phyloP scores from a whole-genome alignment of 768 basidiomycete genomes.

The Boletus rex-veris region DNA sequence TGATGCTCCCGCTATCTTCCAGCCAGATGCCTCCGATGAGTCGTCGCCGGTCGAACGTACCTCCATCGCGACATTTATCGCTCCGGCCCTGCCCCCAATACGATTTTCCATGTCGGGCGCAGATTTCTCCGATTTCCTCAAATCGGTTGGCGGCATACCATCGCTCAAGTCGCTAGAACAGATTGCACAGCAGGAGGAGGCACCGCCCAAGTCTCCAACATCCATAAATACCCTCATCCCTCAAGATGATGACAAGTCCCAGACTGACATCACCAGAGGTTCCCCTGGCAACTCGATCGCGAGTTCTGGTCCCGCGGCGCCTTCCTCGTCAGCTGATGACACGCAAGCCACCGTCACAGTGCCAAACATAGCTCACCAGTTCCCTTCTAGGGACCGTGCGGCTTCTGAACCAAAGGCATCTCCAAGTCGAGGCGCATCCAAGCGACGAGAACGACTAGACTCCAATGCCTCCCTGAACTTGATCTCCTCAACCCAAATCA shows the following conservation, averaged over 20 bases:
- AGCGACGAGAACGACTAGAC: slow-evolving; percentile 25
- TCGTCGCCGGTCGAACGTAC: slow-evolving; percentile 63
- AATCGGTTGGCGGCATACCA: slow-evolving; percentile 50
- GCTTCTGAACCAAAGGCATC: slow-evolving; percentile 33
- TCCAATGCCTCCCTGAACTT: slow-evolving; percentile 24
- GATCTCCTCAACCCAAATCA: slow-evolving; percentile 35
- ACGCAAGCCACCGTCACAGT: slow-evolving; percentile 13
- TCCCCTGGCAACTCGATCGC: background rate
- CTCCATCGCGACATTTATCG: slow-evolving; percentile 74
- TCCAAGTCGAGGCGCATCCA: slow-evolving; percentile 1
- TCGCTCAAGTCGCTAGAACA: slow-evolving; percentile 46
- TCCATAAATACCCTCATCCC: slow-evolving; percentile 19
- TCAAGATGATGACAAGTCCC: background rate
- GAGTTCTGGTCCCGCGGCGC: background rate
- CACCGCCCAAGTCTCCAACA: slow-evolving; percentile 23
- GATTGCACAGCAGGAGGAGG: slow-evolving; percentile 42
- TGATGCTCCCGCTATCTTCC: slow-evolving; percentile 18
- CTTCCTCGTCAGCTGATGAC: background rate
- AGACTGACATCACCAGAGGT: background rate
- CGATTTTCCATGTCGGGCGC: slow-evolving; percentile 82
- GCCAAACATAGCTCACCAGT: slow-evolving; percentile 11
- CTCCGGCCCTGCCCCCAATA: slow-evolving; percentile 85
- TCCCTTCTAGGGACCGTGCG: slow-evolving; percentile 21
- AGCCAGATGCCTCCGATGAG: slow-evolving; percentile 47
- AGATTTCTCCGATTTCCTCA: slow-evolving; percentile 77